Evolutionary conservation across 305 asterid species (phyloP), one percentile per base, ranked within the genome.

Genomic region (Fraxinus baroniana): DNA sequence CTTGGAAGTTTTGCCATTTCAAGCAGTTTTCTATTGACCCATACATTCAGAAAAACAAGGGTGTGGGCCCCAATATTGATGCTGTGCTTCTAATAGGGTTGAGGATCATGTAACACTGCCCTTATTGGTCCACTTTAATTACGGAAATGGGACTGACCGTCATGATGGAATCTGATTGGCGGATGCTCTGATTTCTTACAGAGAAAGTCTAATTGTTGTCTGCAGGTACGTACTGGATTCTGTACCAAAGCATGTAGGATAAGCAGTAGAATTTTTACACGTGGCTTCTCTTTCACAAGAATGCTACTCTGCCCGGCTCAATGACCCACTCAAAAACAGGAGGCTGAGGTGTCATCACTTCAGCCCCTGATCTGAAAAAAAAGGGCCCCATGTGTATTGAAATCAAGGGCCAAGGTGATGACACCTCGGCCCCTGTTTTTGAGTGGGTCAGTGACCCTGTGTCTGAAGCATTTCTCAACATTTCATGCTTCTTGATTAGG

Each of bases 41-140:
- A 79, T 74, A 76, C 72, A 80, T 78, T 81, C 79, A 82, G 76
- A 82, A 85, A 66, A 70, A 70, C 33, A 8, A 7, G 26, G 26
- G 12, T 68, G 77, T 60, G 90, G 92, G 90, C 20, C 91, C 92
- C 91, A 75, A 80, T 12, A 37, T 86, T 84, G 89, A 82, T 78
- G 78, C 80, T 85, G 57, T 83, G 82, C 81, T 84, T 84, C 82
- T 83, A 79, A 81, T 49, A 81, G 82, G 83, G 73, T 79, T 82
- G 78, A 30, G 74, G 82, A 77, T 72, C 81, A 20, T 13, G 35
- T 46, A 46, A 49, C 72, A 72, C 72, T 80, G 78, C 36, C 89
- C 86, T 80, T 62, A 83, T 7, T 37, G 24, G 78, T 83, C 5
- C 46, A 83, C 3, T 37, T 37, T 84, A 86, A 82, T 86, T 88